Conservation (phyloP, 192 early-diverging fungal genomes). For the Spizellomyces punctatus region DNA sequence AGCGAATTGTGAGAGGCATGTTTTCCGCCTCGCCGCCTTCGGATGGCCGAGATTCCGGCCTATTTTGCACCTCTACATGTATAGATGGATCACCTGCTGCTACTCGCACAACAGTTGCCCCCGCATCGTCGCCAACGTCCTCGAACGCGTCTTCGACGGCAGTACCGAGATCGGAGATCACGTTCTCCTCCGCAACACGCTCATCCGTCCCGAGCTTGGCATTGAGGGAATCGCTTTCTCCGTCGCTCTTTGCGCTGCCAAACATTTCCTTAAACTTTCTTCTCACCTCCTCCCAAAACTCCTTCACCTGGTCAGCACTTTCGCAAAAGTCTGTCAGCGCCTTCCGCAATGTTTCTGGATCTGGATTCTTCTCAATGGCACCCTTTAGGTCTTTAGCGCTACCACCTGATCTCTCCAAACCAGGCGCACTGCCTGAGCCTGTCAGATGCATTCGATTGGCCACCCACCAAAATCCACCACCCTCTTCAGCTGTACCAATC, state of each 20-base stretch:
- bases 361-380: background rate
- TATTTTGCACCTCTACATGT: no score
- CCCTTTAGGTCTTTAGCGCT: background rate
- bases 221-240: background rate
- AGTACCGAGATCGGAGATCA: background rate
- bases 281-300: slow-evolving; percentile 64
- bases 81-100: background rate
- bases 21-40: no score
- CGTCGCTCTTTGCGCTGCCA: background rate
- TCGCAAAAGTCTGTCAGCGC: slow-evolving; percentile 44
- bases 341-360: slow-evolving; percentile 28
- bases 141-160: background rate
- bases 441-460: slow-evolving; percentile 77
- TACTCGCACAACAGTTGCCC: background rate
- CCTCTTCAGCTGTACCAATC: slow-evolving; percentile 63
- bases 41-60: no score
- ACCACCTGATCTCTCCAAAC: slow-evolving; percentile 3
- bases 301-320: slow-evolving; percentile 55
- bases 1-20: no score
- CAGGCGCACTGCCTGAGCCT: slow-evolving; percentile 33
- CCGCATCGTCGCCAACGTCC: slow-evolving; percentile 5
- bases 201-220: background rate
- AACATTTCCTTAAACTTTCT: background rate
- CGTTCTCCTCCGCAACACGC: background rate
- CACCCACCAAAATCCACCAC: slow-evolving; percentile 84